Percentiles rank a stretch among this genome's conserved stretches.
Evolutionary conservation across 148 eudicot genomes (phyloP).

Genomic region (Fagopyrum homotropicum): DNA sequence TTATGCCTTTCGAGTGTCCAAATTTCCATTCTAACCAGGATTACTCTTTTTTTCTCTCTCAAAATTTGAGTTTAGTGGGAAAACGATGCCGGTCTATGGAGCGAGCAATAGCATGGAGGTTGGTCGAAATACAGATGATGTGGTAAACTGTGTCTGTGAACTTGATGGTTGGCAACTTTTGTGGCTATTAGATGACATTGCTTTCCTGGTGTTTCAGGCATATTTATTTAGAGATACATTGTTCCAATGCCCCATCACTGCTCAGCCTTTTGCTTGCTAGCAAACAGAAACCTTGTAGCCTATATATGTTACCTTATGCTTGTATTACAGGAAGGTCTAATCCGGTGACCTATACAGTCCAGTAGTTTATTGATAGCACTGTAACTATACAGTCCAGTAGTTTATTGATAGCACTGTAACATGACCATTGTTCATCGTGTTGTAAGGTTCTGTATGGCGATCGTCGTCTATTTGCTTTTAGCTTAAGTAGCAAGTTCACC

Average conservation of each 20-base stretch:
- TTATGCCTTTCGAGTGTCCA: background rate
- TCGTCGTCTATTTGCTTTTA: background rate
- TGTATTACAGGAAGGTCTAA: background rate
- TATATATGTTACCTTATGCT: background rate
- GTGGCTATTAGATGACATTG: background rate
- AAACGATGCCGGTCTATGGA: slow-evolving; percentile 7
- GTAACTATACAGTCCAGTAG: background rate
- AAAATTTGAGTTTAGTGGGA: slow-evolving; percentile 4
- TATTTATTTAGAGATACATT: background rate
- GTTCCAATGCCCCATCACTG: background rate
- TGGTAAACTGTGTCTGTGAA: background rate
- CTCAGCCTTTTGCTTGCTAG: background rate
- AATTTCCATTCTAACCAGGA: background rate
- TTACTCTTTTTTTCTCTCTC: background rate
- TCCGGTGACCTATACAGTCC: background rate
- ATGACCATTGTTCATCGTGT: background rate
- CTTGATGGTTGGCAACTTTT: background rate
- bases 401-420: background rate
- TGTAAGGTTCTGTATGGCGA: background rate
- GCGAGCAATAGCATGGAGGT: background rate
- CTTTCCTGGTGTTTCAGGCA: background rate
- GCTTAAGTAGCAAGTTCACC: background rate
- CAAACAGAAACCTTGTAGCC: background rate
- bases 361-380: background rate
- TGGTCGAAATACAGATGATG: background rate